Evolutionary conservation across 2,329 filamentous ascomycete species (phyloP), one percentile per base, ranked within the genome.

Genomic region (Fusarium domesticum): DNA sequence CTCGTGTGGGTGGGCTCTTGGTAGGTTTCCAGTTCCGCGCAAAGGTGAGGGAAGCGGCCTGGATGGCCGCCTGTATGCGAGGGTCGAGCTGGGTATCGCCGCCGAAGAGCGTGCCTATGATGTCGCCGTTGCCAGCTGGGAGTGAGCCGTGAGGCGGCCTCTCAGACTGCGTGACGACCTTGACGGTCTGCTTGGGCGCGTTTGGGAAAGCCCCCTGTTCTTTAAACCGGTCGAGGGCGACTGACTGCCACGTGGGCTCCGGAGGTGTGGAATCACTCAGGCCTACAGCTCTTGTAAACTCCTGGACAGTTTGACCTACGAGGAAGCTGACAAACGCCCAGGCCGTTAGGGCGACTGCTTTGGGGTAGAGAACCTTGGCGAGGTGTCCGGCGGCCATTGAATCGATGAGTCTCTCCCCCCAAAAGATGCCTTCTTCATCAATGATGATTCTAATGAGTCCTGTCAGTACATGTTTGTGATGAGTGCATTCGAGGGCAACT

Each of bases 301-400:
- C 68, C 5, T 64, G 50, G 6, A 67, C 63, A 14, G 78, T 72
- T 40, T 76, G 70, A 37, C 67, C 69, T 17, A 72, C 57, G 6
- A 81, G 60, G 1, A 72, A 71, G 28, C 70, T 73, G 7, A 71
- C 58, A 51, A 82, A 80, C 2, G 70, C 73, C 72, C 75, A 81
- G 2, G 70, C 64, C 0, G 78, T 75, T 37, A 73, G 47, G 5
- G 74, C 69, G 2, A 81, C 58, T 2, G 77, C 71, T 32, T 70
- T 70, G 2, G 81, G 81, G 67, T 74, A 81, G 4, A 83, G 62
- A 3, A 71, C 68, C n/a, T 73, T 71, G 32, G 70, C 64, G 11
- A 78, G 60, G 41, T 69, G 65, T 43, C 70, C 65, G 16, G 73
- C 77, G 0, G 67, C 67, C 4, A 64, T 47, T 2, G 75, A 67